Evolutionary conservation across 305 asterid genomes (phyloP).

Genomic region (Stenogyne calaminthoides): DNA sequence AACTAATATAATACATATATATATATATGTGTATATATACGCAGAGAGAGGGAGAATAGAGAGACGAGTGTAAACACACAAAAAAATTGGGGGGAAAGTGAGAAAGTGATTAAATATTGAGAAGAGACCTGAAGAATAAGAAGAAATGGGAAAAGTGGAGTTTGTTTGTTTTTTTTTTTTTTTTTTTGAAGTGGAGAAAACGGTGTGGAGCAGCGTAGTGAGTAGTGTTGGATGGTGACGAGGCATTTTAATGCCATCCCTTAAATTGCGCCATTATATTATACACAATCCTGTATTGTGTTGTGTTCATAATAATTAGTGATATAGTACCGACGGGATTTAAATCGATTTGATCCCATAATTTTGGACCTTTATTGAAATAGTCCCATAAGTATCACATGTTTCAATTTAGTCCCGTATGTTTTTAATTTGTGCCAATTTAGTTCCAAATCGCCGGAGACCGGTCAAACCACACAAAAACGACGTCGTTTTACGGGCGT

Average conservation of each 20-base stretch:
- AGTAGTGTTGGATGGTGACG: constrained; percentile 28
- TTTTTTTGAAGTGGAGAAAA: not conserved
- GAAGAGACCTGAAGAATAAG: not conserved
- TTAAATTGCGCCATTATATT: constrained; percentile 39
- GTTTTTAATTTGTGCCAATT: no score
- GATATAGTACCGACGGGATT: constrained; percentile 18
- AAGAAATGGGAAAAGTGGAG: not conserved
- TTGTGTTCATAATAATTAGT: constrained; percentile 29
- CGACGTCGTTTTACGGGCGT: no score
- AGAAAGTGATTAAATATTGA: not conserved
- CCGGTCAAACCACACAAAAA: no score
- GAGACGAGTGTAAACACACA: not conserved
- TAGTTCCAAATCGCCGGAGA: no score
- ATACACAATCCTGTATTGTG: constrained; percentile 24
- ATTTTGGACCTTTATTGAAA: no score
- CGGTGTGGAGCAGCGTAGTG: no score
- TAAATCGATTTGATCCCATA: no score
- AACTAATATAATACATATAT: not conserved
- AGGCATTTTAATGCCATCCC: constrained; percentile 43
- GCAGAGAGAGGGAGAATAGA: not conserved
- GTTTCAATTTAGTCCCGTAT: no score
- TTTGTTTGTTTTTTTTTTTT: no score
- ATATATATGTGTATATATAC: no score
- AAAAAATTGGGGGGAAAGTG: not conserved
- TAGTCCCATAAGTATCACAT: no score